Conservation (phyloP, 1,139 yeast species). For the Candida smagusa region DNA sequence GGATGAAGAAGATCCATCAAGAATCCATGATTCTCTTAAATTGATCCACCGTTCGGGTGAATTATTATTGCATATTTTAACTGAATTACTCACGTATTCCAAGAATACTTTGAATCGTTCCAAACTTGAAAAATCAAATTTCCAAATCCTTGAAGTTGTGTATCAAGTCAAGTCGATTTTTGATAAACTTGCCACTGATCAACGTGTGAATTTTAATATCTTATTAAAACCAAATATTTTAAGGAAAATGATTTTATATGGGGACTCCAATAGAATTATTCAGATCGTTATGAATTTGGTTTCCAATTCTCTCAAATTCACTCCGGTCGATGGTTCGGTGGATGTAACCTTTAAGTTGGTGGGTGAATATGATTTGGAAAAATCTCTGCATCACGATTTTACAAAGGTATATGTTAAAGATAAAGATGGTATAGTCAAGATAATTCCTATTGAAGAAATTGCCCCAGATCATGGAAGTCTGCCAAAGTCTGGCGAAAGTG, state of each 20-base stretch:
- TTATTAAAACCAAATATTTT: conserved; percentile 56
- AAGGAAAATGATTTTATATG: conserved; percentile 64
- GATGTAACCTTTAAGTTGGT: conserved; percentile 61
- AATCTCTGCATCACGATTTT: conserved; percentile 30
- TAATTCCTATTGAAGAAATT: background rate
- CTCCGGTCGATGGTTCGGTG: conserved; percentile 83
- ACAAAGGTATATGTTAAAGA: conserved; percentile 26
- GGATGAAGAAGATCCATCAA: conserved; percentile 69
- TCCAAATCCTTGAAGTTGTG: conserved; percentile 71
- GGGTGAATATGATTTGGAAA: conserved; percentile 65
- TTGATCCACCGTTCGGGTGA: conserved; percentile 88
- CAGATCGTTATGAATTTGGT: conserved; percentile 87
- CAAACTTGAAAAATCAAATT: conserved; percentile 77
- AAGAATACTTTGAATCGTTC: conserved; percentile 86
- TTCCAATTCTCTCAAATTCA: conserved; percentile 83
- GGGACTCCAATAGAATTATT: conserved; percentile 82
- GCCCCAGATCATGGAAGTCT: background rate
- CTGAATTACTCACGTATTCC: conserved; percentile 84
- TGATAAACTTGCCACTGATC: conserved; percentile 77
- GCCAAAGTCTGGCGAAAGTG: background rate
- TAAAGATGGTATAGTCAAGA: background rate
- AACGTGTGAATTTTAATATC: conserved; percentile 62
- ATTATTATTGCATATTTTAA: conserved; percentile 76
- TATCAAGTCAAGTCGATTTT: conserved; percentile 86
- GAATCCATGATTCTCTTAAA: conserved; percentile 64